Conservation (phyloP, 2,329 filamentous ascomycete genomes). For the Aspergillus hiratsukae region DNA sequence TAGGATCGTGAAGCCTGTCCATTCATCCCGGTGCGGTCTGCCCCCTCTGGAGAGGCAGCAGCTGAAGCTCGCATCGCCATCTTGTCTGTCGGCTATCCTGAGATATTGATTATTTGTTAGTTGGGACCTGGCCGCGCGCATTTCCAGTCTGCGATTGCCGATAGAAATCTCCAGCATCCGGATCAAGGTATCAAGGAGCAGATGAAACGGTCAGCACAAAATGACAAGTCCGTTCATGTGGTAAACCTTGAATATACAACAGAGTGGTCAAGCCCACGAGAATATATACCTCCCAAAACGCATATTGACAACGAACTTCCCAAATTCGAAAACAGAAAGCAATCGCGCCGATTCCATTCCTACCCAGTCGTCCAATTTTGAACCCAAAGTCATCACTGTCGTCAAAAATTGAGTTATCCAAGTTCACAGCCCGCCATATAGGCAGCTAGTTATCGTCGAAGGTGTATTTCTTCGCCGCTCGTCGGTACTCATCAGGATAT, state of each 20-base stretch:
- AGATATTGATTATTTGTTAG: neutral
- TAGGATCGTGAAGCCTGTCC: neutral
- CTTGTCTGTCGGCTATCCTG: neutral
- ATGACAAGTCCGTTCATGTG: neutral
- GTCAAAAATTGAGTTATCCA: slow-evolving; percentile 1
- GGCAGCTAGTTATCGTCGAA: slow-evolving; percentile 28
- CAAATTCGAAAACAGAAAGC: slow-evolving; percentile 9
- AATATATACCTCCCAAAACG: slow-evolving; percentile 12
- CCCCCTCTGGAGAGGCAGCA: neutral
- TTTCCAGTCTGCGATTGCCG: neutral
- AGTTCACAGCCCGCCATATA: neutral
- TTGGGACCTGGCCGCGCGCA: neutral
- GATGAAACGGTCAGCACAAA: neutral
- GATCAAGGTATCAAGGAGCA: neutral
- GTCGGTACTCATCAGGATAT: slow-evolving; percentile 42
- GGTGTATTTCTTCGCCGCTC: slow-evolving; percentile 39
- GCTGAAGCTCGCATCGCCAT: neutral
- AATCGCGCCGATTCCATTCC: slow-evolving; percentile 12
- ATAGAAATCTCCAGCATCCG: neutral
- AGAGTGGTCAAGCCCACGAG: neutral
- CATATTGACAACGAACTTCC: neutral
- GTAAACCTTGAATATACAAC: neutral
- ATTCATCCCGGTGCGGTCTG: neutral
- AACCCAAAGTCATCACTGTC: slow-evolving; percentile 11
- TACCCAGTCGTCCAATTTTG: neutral